Conservation (phyloP, 192 early-diverging fungal species). For the Irineochytrium annulatum region DNA sequence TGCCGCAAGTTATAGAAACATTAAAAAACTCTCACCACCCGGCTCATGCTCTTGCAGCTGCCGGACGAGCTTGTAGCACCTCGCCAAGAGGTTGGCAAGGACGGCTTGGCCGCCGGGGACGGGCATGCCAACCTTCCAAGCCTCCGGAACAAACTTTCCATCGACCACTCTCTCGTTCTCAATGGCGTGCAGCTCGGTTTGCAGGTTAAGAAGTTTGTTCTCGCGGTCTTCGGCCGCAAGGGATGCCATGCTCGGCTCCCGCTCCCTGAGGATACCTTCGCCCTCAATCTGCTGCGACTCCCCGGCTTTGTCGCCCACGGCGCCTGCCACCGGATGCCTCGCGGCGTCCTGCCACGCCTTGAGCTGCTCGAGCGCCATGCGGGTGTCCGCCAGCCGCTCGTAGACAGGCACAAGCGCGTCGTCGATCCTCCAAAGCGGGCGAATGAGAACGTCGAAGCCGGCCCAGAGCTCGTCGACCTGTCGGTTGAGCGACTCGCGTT, state of each 20-base stretch:
- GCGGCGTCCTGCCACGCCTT: background rate
- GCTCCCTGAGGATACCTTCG: too few relatives aligned
- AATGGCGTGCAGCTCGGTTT: slow-evolving; percentile 20
- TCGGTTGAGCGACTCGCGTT: slow-evolving; percentile 21
- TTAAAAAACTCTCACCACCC: slow-evolving; percentile 15
- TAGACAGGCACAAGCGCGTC: slow-evolving; percentile 30
- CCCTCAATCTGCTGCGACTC: too few relatives aligned
- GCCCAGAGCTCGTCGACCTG: slow-evolving; percentile 31
- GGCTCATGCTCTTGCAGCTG: slow-evolving; percentile 21
- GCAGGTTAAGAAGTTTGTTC: slow-evolving; percentile 8
- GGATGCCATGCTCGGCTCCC: too few relatives aligned
- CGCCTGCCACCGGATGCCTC: too few relatives aligned
- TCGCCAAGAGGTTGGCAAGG: slow-evolving; percentile 19
- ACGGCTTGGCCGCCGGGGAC: slow-evolving; percentile 29
- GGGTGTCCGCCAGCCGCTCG: slow-evolving; percentile 24
- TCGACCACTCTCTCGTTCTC: slow-evolving; percentile 21
- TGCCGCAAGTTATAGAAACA: background rate
- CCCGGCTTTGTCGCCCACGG: too few relatives aligned
- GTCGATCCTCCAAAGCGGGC: slow-evolving; percentile 32
- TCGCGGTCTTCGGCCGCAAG: background rate
- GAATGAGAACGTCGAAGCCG: slow-evolving; percentile 28
- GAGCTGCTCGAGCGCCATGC: slow-evolving; percentile 22
- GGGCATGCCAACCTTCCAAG: slow-evolving; percentile 4
- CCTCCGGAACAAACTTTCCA: slow-evolving; percentile 29
- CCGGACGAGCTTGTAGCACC: slow-evolving; percentile 23